phyloP scores from a whole-genome alignment of 2,329 filamentous ascomycete species.

The Pseudogymnoascus sp. region DNA sequence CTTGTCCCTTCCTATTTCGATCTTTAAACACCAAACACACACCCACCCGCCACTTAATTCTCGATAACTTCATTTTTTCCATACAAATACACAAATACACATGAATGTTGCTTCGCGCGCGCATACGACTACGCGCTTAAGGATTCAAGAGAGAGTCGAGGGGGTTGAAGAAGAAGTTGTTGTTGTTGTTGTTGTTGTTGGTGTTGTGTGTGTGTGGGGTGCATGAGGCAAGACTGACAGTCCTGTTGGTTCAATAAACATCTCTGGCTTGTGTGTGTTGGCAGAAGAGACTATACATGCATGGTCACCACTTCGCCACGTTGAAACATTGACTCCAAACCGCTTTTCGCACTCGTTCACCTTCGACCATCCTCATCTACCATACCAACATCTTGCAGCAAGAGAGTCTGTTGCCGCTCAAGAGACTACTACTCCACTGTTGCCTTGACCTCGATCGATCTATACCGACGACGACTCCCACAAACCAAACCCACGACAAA shows the following conservation, averaged over 20 bases:
- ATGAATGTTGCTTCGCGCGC: conserved; percentile 1
- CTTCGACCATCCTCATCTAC: not conserved
- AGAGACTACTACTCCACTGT: not conserved
- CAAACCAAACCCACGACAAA: not conserved
- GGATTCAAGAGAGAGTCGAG: not conserved
- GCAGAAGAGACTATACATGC: not conserved
- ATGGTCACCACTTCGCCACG: not conserved
- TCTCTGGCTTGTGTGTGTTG: not conserved
- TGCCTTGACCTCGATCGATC: not conserved
- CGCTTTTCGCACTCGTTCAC: not conserved
- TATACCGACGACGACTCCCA: not conserved
- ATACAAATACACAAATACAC: not conserved
- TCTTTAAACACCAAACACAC: not conserved
- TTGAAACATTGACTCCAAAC: not conserved
- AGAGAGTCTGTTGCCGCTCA: not conserved
- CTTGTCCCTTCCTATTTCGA: conserved; percentile 6
- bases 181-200: not conserved
- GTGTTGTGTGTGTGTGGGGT: not conserved
- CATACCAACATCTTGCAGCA: not conserved
- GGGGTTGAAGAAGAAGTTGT: not conserved
- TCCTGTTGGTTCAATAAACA: not conserved
- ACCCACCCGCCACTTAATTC: not conserved
- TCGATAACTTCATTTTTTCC: not conserved
- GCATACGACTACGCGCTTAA: conserved; percentile 5
- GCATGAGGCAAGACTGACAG: not conserved